Evolutionary conservation across 768 basidiomycete genomes (phyloP).

Genomic region (Termitomyces sp.): DNA sequence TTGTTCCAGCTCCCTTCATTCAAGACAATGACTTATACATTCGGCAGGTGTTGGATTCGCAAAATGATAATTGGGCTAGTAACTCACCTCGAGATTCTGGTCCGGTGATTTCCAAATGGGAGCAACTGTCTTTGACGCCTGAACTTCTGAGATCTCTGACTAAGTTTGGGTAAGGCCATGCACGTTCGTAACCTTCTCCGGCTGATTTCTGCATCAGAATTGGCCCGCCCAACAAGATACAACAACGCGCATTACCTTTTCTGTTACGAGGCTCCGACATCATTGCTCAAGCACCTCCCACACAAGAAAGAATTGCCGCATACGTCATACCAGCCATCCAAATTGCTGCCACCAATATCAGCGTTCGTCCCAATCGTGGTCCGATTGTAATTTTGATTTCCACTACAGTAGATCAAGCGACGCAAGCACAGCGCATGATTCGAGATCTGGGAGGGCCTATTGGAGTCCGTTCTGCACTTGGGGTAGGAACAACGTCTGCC

Average conservation of each 20-base stretch:
- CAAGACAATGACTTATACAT: conserved; percentile 9
- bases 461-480: conserved; percentile 86
- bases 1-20: conserved; percentile 6
- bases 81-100: conserved; percentile 65
- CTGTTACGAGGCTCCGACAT: conserved; percentile 92
- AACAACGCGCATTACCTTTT: conserved; percentile 94
- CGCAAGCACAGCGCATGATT: conserved; percentile 94
- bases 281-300: conserved; percentile 98
- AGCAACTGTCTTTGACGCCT: conserved; percentile 81
- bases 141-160: conserved; percentile 85
- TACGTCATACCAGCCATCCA: conserved; percentile 93
- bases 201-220: conserved; percentile 47
- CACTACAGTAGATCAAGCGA: conserved; percentile 98
- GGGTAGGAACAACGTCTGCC: conserved; percentile 72
- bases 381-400: conserved; percentile 92
- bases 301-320: conserved; percentile 96
- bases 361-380: conserved; percentile 60
- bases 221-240: conserved; percentile 98
- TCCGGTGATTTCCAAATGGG: conserved; percentile 92
- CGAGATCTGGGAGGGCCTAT: conserved; percentile 92
- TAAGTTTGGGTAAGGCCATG: conserved; percentile 82
- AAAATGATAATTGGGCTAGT: conserved; percentile 53
- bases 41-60: conserved; percentile 49
- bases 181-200: neutral
- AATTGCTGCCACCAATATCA: conserved; percentile 66